Percentiles rank a stretch among this genome's conserved stretches.
Conservation (phyloP, 1,139 yeast species). For the Hyphopichia buzzinii region DNA sequence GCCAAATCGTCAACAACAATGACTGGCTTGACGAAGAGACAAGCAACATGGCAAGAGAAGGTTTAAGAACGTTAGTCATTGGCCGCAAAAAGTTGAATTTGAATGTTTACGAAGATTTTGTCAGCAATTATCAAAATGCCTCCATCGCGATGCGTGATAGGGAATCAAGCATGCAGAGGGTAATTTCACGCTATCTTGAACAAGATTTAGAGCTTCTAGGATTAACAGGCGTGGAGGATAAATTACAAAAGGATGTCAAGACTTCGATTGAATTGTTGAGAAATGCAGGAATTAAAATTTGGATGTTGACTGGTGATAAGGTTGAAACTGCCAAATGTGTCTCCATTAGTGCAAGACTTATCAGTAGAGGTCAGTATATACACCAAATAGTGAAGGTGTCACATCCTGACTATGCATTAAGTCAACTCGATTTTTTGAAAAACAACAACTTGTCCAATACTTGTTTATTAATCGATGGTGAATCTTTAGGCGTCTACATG, state of each 20-base stretch:
- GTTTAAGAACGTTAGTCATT: slow-evolving; percentile 88
- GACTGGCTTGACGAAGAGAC: slow-evolving; percentile 99
- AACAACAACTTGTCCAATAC: slow-evolving; percentile 55
- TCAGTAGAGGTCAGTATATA: slow-evolving; percentile 89
- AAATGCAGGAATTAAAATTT: slow-evolving; percentile 94
- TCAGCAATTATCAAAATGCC: slow-evolving; percentile 65
- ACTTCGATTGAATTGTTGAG: slow-evolving; percentile 87
- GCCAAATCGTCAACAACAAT: slow-evolving; percentile 73
- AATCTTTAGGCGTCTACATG: slow-evolving; percentile 72
- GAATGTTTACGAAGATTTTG: slow-evolving; percentile 60
- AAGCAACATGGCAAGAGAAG: slow-evolving; percentile 97
- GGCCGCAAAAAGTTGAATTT: slow-evolving; percentile 70
- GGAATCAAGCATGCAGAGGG: slow-evolving; percentile 68
- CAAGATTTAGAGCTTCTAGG: slow-evolving; percentile 84
- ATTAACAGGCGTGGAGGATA: slow-evolving; percentile 96
- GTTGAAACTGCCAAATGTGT: slow-evolving; percentile 98
- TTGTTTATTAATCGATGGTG: slow-evolving; percentile 91
- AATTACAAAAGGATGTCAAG: slow-evolving; percentile 86
- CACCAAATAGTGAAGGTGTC: slow-evolving; percentile 74
- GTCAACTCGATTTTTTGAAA: slow-evolving; percentile 67
- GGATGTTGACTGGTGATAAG: slow-evolving; percentile 99
- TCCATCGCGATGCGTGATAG: slow-evolving; percentile 76
- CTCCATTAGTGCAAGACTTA: slow-evolving; percentile 88
- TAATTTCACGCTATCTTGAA: slow-evolving; percentile 70
- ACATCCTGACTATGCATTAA: slow-evolving; percentile 64